Conservation (phyloP, 2,329 filamentous ascomycete species). For the Blastomyces emzantsi region DNA sequence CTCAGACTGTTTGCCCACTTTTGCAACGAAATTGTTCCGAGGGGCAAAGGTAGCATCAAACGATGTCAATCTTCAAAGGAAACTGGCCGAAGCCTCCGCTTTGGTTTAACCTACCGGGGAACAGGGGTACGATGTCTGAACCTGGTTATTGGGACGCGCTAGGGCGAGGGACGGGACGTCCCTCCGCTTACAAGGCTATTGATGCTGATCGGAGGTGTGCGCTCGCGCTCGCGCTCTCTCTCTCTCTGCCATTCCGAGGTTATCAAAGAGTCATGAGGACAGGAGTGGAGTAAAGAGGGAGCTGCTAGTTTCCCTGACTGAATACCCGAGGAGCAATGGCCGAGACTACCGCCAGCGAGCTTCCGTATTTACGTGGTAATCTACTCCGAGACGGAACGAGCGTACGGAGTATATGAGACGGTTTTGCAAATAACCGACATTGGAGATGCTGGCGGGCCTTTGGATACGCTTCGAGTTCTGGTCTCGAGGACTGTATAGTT, state of each 20-base stretch:
- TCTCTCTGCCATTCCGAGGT: background rate
- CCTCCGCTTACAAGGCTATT: background rate
- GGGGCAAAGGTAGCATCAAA: background rate
- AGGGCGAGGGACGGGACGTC: background rate
- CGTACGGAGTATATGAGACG: too few relatives aligned
- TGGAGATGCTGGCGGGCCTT: too few relatives aligned
- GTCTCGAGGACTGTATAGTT: background rate
- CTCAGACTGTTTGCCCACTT: background rate
- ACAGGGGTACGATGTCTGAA: background rate
- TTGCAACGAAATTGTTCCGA: background rate
- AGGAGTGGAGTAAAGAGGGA: background rate
- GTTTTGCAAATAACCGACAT: background rate
- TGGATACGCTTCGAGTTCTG: background rate
- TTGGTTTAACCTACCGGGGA: background rate
- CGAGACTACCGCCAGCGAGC: background rate
- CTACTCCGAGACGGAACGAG: background rate
- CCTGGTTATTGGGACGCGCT: conserved; percentile 8
- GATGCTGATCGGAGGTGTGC: background rate
- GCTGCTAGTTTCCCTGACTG: background rate
- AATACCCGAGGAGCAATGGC: background rate
- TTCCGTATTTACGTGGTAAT: background rate
- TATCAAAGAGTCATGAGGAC: background rate
- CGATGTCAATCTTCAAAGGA: background rate
- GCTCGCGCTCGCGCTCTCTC: background rate
- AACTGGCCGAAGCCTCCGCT: background rate